These are phyloP conservation scores for Rehmannia glutinosa DNA, from an alignment of 257 asterid species.

Conservation along the genomic window DNA sequence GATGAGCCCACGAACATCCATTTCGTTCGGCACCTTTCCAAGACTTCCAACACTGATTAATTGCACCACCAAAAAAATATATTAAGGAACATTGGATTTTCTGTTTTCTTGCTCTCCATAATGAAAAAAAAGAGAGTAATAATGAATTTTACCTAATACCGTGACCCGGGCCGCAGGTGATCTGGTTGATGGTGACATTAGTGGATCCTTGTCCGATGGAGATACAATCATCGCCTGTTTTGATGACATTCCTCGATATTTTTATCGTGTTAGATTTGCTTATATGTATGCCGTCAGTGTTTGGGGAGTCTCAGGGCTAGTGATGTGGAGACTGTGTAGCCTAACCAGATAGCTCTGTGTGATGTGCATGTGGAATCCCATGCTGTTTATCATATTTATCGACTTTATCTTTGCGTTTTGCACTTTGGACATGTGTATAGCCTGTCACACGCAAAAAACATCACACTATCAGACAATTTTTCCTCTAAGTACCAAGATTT, in stretches of 20 bases:
- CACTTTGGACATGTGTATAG: constrained; percentile 37
- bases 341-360: constrained; percentile 34
- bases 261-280: constrained; percentile 41
- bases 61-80: background rate
- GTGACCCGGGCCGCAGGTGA: constrained; percentile 69
- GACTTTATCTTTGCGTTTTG: constrained; percentile 39
- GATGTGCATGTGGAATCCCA: constrained; percentile 74
- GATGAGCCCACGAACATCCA: constrained; percentile 47
- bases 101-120: too few species aligned
- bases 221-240: constrained; percentile 63
- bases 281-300: constrained; percentile 65
- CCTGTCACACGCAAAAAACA: constrained; percentile 39
- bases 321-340: constrained; percentile 30
- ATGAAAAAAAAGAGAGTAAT: too few species aligned
- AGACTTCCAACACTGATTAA: constrained; percentile 57
- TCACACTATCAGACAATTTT: too few species aligned
- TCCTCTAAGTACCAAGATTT: too few species aligned
- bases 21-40: constrained; percentile 43
- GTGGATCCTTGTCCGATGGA: constrained; percentile 58
- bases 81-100: background rate
- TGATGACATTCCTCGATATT: constrained; percentile 32
- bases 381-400: constrained; percentile 41
- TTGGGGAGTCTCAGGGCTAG: constrained; percentile 47
- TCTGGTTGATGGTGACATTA: constrained; percentile 40
- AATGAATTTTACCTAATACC: constrained; percentile 61